Evolutionary conservation across 164 flowering plant species (phyloP).

Genomic region (Taxillus chinensis): DNA sequence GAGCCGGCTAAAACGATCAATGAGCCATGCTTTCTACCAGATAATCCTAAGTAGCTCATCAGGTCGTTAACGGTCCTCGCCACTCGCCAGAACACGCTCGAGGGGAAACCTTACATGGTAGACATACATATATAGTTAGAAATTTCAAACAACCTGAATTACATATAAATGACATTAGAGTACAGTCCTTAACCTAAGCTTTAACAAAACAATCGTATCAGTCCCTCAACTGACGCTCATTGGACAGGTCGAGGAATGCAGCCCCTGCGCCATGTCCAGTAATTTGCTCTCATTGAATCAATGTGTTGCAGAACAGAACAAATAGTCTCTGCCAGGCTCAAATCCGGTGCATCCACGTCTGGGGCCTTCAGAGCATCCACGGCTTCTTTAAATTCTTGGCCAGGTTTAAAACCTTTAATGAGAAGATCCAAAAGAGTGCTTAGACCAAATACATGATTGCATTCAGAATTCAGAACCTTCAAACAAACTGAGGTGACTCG

Average conservation of each 20-base stretch:
- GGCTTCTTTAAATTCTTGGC: slow-evolving; percentile 38
- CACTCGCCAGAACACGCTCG: too few species aligned
- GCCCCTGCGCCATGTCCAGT: slow-evolving; percentile 88
- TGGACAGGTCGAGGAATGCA: slow-evolving; percentile 20
- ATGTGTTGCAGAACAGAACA: slow-evolving; percentile 52
- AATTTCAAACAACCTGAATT: too few species aligned
- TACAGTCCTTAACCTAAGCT: too few species aligned
- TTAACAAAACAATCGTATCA: too few species aligned
- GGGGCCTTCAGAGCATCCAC: slow-evolving; percentile 28
- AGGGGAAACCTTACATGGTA: too few species aligned
- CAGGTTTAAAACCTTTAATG: slow-evolving; percentile 53
- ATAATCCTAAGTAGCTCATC: too few species aligned
- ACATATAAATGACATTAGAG: too few species aligned
- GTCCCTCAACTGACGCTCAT: background rate
- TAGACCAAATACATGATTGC: slow-evolving; percentile 49
- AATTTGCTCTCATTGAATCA: slow-evolving; percentile 68
- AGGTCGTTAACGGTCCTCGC: too few species aligned
- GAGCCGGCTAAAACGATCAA: too few species aligned
- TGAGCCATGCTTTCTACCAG: too few species aligned
- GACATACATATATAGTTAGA: too few species aligned
- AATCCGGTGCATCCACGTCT: slow-evolving; percentile 20
- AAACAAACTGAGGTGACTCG: slow-evolving; percentile 46
- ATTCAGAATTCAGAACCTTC: slow-evolving; percentile 39
- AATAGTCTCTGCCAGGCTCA: slow-evolving; percentile 32
- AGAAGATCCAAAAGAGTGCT: slow-evolving; percentile 74